phyloP scores from a whole-genome alignment of 2,329 filamentous ascomycete genomes.

The Penicillium sp. region DNA sequence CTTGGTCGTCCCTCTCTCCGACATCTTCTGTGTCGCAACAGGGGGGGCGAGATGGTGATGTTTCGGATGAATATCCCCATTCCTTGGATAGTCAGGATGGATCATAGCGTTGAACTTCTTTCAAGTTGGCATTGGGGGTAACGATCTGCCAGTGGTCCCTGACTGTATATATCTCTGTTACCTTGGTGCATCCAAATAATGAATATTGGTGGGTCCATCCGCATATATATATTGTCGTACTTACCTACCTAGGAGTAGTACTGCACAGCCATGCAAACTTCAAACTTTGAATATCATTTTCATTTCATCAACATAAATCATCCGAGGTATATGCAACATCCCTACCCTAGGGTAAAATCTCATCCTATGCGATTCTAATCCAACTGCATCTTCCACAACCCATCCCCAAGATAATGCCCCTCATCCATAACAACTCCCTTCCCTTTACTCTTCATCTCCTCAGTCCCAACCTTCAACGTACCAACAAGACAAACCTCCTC shows the following conservation, averaged over 20 bases:
- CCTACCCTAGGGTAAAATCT: constrained; percentile 2
- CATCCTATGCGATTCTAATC: constrained; percentile 43
- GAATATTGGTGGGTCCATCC: too few relatives aligned
- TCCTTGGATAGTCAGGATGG: constrained; percentile 19
- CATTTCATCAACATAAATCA: constrained; percentile 4
- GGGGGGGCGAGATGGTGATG: constrained; percentile 18
- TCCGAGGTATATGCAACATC: constrained; percentile 3
- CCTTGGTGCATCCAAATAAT: too few relatives aligned
- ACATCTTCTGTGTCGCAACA: constrained; percentile 32
- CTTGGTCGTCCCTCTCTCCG: constrained; percentile 38
- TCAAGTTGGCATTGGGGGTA: not conserved
- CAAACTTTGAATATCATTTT: not conserved
- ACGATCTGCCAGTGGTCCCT: too few relatives aligned
- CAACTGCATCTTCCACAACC: constrained; percentile 77
- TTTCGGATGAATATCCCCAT: constrained; percentile 18
- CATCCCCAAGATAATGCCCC: constrained; percentile 92
- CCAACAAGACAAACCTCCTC: constrained; percentile 88
- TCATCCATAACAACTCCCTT: constrained; percentile 95
- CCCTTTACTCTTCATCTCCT: constrained; percentile 90
- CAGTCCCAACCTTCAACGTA: constrained; percentile 78
- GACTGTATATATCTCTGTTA: constrained; percentile 1
- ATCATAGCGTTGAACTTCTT: not conserved
- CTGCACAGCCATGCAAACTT: too few relatives aligned
- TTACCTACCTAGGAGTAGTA: too few relatives aligned
- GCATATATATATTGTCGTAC: too few relatives aligned